These are phyloP conservation scores for Nissolia schottii DNA, from an alignment of 306 rosid species.

Conservation along the genomic window DNA sequence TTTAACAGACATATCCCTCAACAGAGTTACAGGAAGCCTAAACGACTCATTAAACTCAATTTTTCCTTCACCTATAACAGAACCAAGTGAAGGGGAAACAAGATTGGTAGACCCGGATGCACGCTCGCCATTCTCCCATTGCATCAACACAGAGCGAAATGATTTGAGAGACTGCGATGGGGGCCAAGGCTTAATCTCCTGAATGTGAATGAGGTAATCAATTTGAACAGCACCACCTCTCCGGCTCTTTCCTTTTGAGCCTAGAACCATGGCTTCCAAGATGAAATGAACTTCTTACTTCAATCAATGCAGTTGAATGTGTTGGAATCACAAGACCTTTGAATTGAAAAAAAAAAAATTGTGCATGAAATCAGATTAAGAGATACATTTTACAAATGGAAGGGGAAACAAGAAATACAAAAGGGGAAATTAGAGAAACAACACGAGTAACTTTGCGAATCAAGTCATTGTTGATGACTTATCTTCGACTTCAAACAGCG, in stretches of 20 bases:
- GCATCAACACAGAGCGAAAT: conserved; percentile 57
- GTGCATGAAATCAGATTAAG: not conserved
- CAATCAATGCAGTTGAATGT: conserved; percentile 20
- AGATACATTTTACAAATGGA: no score
- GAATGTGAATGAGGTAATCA: conserved; percentile 57
- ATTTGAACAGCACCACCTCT: conserved; percentile 42
- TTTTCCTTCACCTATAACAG: conserved; percentile 70
- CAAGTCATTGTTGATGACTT: conserved; percentile 8
- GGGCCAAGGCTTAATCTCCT: conserved; percentile 88
- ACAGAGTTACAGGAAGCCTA: conserved; percentile 52
- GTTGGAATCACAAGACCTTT: conserved; percentile 25
- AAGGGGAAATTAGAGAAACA: no score
- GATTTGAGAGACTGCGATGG: conserved; percentile 75
- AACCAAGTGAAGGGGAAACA: conserved; percentile 66
- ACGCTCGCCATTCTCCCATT: conserved; percentile 77
- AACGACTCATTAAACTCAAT: conserved; percentile 66
- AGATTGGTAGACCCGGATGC: conserved; percentile 61
- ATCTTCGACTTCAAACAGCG: not conserved
- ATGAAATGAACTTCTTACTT: conserved; percentile 9
- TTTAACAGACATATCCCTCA: conserved; percentile 59
- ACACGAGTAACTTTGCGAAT: no score
- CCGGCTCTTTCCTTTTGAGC: conserved; percentile 58
- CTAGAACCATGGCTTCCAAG: conserved; percentile 51
- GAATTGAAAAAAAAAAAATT: conserved; percentile 2
- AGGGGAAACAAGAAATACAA: no score